Conservation (phyloP, 192 early-diverging fungal species). For the Hyaloraphidium curvatum region DNA sequence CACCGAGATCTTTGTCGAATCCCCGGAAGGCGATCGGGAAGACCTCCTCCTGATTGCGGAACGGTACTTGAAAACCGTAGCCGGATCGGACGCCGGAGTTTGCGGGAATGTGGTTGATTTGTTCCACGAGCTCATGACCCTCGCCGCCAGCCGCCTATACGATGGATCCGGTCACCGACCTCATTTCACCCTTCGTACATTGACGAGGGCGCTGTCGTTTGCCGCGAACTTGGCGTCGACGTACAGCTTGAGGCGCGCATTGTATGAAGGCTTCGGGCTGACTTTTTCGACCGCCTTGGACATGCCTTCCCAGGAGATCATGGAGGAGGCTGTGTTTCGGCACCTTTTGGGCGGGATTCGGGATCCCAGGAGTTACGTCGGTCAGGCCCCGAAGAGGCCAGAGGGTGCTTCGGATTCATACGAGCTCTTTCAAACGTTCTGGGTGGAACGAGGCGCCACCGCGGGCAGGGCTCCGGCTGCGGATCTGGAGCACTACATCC, state of each 20-base stretch:
- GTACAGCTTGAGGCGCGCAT: slow-evolving; percentile 62
- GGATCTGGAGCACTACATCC: slow-evolving; percentile 37
- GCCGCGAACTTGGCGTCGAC: slow-evolving; percentile 40
- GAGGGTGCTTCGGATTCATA: slow-evolving; percentile 14
- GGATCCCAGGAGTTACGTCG: slow-evolving; percentile 29
- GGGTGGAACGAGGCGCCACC: slow-evolving; percentile 45
- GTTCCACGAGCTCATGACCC: slow-evolving; percentile 51
- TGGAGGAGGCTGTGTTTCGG: slow-evolving; percentile 33
- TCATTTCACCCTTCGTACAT: slow-evolving; percentile 81
- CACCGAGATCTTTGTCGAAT: slow-evolving; percentile 86
- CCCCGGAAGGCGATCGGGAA: slow-evolving; percentile 59
- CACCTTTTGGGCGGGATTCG: slow-evolving; percentile 26
- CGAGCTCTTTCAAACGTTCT: slow-evolving; percentile 70
- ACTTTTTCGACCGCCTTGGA: slow-evolving; percentile 83
- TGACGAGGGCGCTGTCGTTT: slow-evolving; percentile 74
- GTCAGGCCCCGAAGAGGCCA: slow-evolving; percentile 37
- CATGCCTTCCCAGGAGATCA: slow-evolving; percentile 34
- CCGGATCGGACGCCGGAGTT: no score
- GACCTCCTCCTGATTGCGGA: slow-evolving; percentile 69
- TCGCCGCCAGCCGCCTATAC: slow-evolving; percentile 46
- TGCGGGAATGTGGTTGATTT: slow-evolving; percentile 57
- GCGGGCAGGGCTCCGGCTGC: slow-evolving; percentile 16
- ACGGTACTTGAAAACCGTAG: no score
- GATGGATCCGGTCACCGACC: slow-evolving; percentile 78
- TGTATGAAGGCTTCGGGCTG: slow-evolving; percentile 90